These are phyloP conservation scores for Carex kokanica DNA, from an alignment of 176 grass and related monocot species.

Conservation along the genomic window DNA sequence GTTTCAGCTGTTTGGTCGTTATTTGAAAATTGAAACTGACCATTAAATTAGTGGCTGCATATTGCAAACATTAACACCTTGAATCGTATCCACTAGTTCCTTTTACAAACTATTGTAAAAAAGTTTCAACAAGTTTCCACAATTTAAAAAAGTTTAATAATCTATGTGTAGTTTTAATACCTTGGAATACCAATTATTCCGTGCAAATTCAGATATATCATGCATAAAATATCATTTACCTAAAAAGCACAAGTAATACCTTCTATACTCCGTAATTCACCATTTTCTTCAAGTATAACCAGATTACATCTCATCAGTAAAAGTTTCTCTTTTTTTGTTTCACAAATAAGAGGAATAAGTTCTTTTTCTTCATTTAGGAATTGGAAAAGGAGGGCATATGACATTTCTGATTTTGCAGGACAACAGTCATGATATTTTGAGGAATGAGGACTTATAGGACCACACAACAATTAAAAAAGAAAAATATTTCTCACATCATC, in stretches of 20 bases:
- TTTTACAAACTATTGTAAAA: not conserved
- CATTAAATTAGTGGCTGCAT: not conserved
- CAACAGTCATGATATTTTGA: not conserved
- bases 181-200: not conserved
- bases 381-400: not conserved
- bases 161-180: not conserved
- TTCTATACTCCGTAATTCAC: not conserved
- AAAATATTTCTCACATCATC: slow-evolving; percentile 64
- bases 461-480: not conserved
- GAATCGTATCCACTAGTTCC: not conserved
- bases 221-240: not conserved
- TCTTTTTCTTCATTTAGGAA: not conserved
- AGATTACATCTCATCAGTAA: not conserved
- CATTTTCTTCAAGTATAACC: not conserved
- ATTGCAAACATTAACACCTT: not conserved
- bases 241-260: not conserved
- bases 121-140: not conserved
- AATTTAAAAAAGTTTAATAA: not conserved
- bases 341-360: not conserved
- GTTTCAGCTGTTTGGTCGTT: not conserved
- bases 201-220: not conserved
- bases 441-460: not conserved
- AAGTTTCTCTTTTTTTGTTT: not conserved
- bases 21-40: not conserved
- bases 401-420: not conserved